Conservation (phyloP, 2,329 filamentous ascomycete genomes). For the Fusarium equiseti region DNA sequence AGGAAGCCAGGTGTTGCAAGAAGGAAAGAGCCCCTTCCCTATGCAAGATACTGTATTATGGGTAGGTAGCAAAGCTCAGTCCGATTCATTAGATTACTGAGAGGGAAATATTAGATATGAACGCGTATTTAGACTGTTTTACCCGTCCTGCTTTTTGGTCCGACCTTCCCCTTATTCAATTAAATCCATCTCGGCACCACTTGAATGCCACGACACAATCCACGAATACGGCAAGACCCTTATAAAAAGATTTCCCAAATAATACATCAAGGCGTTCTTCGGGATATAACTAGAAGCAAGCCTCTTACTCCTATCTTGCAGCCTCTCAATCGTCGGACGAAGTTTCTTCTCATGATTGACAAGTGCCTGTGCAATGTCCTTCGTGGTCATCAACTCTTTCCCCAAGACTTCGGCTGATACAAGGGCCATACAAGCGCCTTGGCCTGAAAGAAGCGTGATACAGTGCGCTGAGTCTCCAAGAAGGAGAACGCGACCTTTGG, state of each 20-base stretch:
- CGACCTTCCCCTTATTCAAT: neutral
- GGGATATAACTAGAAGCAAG: neutral
- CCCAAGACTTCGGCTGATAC: neutral
- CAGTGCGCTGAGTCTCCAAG: neutral
- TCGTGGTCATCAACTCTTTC: rapidly evolving
- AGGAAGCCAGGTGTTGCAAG: too few relatives aligned
- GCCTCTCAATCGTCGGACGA: neutral
- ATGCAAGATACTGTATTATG: too few relatives aligned
- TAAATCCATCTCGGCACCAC: neutral
- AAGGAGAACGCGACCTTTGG: neutral
- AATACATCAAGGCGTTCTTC: too few relatives aligned
- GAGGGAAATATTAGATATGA: too few relatives aligned
- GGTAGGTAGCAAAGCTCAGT: too few relatives aligned
- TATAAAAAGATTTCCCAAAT: neutral
- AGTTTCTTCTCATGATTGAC: neutral
- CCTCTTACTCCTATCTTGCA: neutral
- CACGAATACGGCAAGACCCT: neutral
- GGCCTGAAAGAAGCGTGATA: neutral
- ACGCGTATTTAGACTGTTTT: too few relatives aligned
- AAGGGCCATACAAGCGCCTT: neutral
- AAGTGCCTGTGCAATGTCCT: neutral
- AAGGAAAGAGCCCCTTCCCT: too few relatives aligned
- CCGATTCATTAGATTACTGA: too few relatives aligned
- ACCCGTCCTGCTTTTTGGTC: too few relatives aligned
- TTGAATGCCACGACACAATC: neutral